Conservation (phyloP, 2,329 filamentous ascomycete species). For the Chrysoporthe deuterocubensis region DNA sequence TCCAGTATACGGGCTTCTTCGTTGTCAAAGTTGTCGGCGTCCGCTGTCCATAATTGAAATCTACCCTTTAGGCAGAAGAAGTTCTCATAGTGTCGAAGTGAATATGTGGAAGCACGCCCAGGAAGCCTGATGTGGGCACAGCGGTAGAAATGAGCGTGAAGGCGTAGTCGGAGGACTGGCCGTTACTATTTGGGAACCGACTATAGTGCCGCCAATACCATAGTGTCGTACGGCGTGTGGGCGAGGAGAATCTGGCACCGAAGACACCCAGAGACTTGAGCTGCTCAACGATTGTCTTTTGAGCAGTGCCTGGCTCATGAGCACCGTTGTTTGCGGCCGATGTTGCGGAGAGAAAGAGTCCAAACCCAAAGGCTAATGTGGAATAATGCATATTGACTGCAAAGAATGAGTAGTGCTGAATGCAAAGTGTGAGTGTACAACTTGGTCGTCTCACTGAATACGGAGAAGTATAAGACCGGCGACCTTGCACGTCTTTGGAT, state of each 20-base stretch:
- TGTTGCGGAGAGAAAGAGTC: not conserved
- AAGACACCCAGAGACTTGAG: slow-evolving; percentile 19
- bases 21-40: slow-evolving; percentile 35
- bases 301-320: not conserved
- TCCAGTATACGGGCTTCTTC: slow-evolving; percentile 41
- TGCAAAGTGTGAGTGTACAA: too few relatives aligned
- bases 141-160: slow-evolving; percentile 51
- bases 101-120: slow-evolving; percentile 49
- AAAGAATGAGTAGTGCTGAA: too few relatives aligned
- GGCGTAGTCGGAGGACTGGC: slow-evolving; percentile 47
- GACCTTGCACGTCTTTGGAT: too few relatives aligned
- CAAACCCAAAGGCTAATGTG: too few relatives aligned
- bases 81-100: slow-evolving; percentile 51
- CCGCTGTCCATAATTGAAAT: slow-evolving; percentile 49
- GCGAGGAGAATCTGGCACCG: slow-evolving; percentile 18
- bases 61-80: slow-evolving; percentile 50
- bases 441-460: too few relatives aligned
- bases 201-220: slow-evolving; percentile 8
- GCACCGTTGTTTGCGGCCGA: not conserved
- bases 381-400: too few relatives aligned
- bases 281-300: not conserved
- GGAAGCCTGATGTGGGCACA: slow-evolving; percentile 39
- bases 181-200: slow-evolving; percentile 40
- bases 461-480: too few relatives aligned
- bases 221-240: slow-evolving; percentile 23